These are phyloP conservation scores for Rosa chinensis DNA, from an alignment of 306 rosid species.

Conservation along the genomic window DNA sequence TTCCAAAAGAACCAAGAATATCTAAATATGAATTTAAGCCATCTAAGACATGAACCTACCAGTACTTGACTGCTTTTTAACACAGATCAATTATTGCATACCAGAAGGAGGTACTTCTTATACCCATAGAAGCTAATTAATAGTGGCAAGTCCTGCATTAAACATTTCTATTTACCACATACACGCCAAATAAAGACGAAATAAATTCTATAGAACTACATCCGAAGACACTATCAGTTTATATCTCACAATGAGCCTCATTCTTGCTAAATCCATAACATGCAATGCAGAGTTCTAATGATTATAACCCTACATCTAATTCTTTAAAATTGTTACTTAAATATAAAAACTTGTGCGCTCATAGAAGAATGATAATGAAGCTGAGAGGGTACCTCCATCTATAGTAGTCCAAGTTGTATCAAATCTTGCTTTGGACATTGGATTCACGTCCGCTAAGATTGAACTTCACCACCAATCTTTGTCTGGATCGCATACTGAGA, in stretches of 20 bases:
- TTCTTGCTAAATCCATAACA: not conserved
- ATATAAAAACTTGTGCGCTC: not conserved
- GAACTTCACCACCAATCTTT: slow-evolving; percentile 31
- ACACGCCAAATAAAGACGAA: not conserved
- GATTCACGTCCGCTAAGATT: slow-evolving; percentile 30
- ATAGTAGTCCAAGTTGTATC: slow-evolving; percentile 3
- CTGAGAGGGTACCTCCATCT: slow-evolving; percentile 19
- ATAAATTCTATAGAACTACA: not conserved
- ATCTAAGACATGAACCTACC: not conserved
- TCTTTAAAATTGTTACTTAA: not conserved
- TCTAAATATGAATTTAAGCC: not conserved
- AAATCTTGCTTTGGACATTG: slow-evolving; percentile 2
- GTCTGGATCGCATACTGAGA: slow-evolving; percentile 17
- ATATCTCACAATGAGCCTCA: not conserved
- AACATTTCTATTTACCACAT: not conserved
- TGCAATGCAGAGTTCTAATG: not conserved
- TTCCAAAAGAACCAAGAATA: not conserved
- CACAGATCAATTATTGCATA: not conserved
- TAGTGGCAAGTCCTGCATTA: not conserved
- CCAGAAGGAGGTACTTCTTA: not conserved
- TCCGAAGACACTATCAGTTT: not conserved
- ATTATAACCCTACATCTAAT: not conserved
- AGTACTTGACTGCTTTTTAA: not conserved
- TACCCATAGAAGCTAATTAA: not conserved
- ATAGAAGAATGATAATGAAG: slow-evolving; percentile 4